Base-by-base conservation (phyloP, 164 flowering plant species). In the Warburgia ugandensis region DNA sequence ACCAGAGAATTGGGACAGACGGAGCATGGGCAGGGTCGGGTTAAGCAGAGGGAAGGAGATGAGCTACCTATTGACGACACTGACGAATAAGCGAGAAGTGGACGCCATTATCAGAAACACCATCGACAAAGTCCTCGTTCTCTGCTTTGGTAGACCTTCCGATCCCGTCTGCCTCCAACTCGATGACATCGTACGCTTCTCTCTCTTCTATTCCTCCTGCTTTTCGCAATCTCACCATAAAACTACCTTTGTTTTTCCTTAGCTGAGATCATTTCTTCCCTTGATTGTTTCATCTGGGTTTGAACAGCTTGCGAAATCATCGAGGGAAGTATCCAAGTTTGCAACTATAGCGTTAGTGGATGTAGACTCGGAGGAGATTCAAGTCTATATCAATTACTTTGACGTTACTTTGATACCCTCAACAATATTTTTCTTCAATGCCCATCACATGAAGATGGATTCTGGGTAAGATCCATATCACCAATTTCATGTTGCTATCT, bases 391-490 rank as follows among this genome's bases (percentile, higher is more conserved):
- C 46, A 84, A 84, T 55, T 92, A 92, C 53, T 88, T 92, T 53
- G 97, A 92, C 71, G 78, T 92, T 27, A 75, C 86, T 44, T 60
- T 78, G 47, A 59, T 75, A 40, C 96, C 99, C 1, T 88, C 99
- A 1, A 88, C 85, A 0, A 56, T 92, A 29, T 92, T 92, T 63
- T 92, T 88, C 89, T 88, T 88, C 70, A 92, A 92, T 69, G 97
- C 99, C 37, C 94, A 88, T 55, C 99, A 92, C 58, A 92, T 92
- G 99, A 88, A 88, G 76, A 88, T 92, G 94, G 99, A 92, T 71
- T 92, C 91, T 5, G 95, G 99, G 96, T 92, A 70, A 13, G 43
- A 55, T 14, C 45, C 31, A 31, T 33, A 29, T 21, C 40, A 6
- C 51, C n/a, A 48, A 30, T 19, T 3, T n/a, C 29, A 29, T 31